Conservation (phyloP, 495 filamentous ascomycete species). For the Staphylotrichum longicolle region DNA sequence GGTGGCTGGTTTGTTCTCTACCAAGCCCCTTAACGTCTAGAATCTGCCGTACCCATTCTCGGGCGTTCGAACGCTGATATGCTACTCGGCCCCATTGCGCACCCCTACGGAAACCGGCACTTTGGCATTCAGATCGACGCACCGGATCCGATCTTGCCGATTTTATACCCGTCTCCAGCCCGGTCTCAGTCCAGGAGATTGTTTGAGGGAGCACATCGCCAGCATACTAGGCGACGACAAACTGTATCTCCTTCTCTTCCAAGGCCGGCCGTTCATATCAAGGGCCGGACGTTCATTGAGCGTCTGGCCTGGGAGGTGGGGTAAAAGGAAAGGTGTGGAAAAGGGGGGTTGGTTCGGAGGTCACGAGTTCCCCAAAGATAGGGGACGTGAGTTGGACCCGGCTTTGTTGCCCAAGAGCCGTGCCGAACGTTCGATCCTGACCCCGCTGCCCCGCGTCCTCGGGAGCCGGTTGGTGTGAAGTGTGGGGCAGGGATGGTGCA, state of each 20-base stretch:
- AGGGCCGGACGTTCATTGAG: not conserved
- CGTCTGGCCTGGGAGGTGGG: not conserved
- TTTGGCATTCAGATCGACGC: not conserved
- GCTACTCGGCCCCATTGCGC: no score
- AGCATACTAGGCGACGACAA: no score
- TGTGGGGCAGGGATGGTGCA: slow-evolving; percentile 19
- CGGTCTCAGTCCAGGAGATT: no score
- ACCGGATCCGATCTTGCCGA: no score
- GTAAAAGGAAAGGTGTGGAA: not conserved
- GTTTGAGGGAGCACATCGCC: no score
- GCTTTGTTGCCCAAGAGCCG: slow-evolving; percentile 9
- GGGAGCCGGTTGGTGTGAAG: slow-evolving; percentile 5
- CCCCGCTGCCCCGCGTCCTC: slow-evolving; percentile 25
- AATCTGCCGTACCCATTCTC: no score
- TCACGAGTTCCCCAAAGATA: not conserved
- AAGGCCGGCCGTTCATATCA: not conserved
- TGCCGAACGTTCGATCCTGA: slow-evolving; percentile 10
- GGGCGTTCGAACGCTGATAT: no score
- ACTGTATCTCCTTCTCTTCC: no score
- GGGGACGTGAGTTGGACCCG: not conserved
- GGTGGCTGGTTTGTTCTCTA: slow-evolving; percentile 60
- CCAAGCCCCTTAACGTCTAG: slow-evolving; percentile 40
- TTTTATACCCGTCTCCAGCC: not conserved
- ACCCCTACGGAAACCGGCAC: no score
- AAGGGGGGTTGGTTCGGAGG: slow-evolving; percentile 2